A percentile compares a stretch with the other conserved stretches of the same genome.
Conservation (phyloP, 2,329 filamentous ascomycete genomes). For the Cladorrhinum sp. region DNA sequence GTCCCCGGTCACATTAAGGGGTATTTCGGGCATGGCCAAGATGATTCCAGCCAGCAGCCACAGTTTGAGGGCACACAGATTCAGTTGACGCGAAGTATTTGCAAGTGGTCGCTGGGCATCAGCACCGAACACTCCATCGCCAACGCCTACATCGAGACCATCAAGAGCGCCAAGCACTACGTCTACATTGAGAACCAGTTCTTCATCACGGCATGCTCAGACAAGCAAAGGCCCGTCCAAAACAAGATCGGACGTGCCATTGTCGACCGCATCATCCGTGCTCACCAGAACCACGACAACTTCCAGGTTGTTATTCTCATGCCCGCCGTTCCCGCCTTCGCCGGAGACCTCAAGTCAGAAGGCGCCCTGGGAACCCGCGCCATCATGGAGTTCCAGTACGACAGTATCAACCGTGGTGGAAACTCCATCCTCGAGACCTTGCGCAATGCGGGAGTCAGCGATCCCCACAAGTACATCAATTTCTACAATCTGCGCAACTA, state of each 20-base stretch:
- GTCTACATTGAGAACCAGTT: slow-evolving; percentile 83
- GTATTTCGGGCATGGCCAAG: slow-evolving; percentile 37
- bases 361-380: slow-evolving; percentile 73
- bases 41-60: slow-evolving; percentile 22
- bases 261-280: slow-evolving; percentile 72
- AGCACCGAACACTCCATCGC: slow-evolving; percentile 72
- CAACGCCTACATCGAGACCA: slow-evolving; percentile 76
- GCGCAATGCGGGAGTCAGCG: slow-evolving; percentile 58
- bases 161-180: slow-evolving; percentile 66
- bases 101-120: slow-evolving; percentile 52
- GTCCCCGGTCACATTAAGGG: slow-evolving; percentile 18
- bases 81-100: slow-evolving; percentile 48
- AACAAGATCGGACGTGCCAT: slow-evolving; percentile 79
- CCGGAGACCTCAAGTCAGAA: slow-evolving; percentile 72
- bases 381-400: slow-evolving; percentile 87
- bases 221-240: slow-evolving; percentile 67
- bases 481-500: slow-evolving; percentile 86
- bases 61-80: slow-evolving; percentile 37
- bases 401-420: slow-evolving; percentile 73
- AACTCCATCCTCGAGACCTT: slow-evolving; percentile 74
- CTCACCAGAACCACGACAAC: slow-evolving; percentile 60
- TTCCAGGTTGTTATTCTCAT: slow-evolving; percentile 78
- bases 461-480: slow-evolving; percentile 70
- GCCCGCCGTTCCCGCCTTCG: slow-evolving; percentile 77
- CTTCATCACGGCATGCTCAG: slow-evolving; percentile 78